These are phyloP conservation scores for Halophytophthora polymorphica DNA, from an alignment of 352 stramenopile genomes.

Conservation along the genomic window DNA sequence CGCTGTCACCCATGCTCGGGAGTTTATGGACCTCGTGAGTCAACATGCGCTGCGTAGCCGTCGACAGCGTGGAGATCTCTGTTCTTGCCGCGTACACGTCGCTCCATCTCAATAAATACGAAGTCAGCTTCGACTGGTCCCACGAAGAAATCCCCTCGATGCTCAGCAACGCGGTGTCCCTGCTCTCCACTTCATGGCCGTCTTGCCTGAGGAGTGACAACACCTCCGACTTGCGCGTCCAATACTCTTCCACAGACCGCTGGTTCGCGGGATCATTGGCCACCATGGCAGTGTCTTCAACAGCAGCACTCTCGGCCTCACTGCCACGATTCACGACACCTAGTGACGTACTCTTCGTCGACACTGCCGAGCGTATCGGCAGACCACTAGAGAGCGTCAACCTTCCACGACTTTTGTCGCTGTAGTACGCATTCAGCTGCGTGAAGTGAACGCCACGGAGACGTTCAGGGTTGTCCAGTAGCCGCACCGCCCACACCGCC, in stretches of 20 bases:
- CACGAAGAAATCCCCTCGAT: conserved; percentile 31
- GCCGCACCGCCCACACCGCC: conserved; percentile 45
- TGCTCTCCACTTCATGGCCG: conserved; percentile 10
- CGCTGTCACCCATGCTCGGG: neutral
- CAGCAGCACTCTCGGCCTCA: neutral
- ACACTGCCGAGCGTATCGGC: conserved; percentile 4
- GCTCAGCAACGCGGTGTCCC: conserved; percentile 8
- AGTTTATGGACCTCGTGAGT: conserved; percentile 28
- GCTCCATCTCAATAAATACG: conserved; percentile 46
- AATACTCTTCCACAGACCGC: conserved; percentile 34
- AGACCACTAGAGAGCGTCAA: conserved; percentile 9
- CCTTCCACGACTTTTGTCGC: conserved; percentile 37
- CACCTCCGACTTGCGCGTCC: conserved; percentile 35
- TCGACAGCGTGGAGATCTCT: conserved; percentile 30
- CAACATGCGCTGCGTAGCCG: conserved; percentile 35
- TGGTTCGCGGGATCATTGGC: conserved; percentile 27
- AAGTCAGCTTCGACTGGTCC: conserved; percentile 21
- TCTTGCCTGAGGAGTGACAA: conserved; percentile 10
- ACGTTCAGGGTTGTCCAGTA: conserved; percentile 43
- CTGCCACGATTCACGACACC: neutral
- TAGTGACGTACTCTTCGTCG: neutral
- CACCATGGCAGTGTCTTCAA: conserved; percentile 10
- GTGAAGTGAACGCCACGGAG: conserved; percentile 56
- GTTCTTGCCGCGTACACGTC: conserved; percentile 38
- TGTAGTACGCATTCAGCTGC: conserved; percentile 73